Evolutionary conservation across 1,284 basidiomycete species (phyloP).

Genomic region (Ustilago sp.): DNA sequence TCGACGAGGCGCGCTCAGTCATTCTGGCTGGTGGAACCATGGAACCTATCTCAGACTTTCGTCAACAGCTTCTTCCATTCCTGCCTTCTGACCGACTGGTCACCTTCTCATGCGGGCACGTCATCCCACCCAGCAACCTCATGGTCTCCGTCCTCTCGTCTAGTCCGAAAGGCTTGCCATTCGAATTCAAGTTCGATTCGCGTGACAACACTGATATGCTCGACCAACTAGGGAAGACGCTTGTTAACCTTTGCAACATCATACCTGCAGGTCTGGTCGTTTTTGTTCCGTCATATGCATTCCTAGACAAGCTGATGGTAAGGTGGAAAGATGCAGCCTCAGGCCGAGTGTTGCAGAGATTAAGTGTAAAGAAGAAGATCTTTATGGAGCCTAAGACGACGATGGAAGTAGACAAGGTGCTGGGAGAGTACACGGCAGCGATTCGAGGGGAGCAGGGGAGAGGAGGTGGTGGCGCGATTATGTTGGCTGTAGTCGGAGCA

Average conservation of each 20-base stretch:
- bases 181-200: conserved; percentile 86
- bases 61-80: conserved; percentile 82
- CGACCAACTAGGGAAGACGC: conserved; percentile 83
- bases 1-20: conserved; percentile 82
- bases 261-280: conserved; percentile 90
- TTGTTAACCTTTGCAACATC: conserved; percentile 82
- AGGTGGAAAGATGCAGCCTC: conserved; percentile 75
- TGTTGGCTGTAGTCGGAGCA: conserved; percentile 91
- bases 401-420: conserved; percentile 79
- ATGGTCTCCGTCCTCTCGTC: conserved; percentile 81
- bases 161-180: conserved; percentile 80
- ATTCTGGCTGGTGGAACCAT: conserved; percentile 95
- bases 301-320: conserved; percentile 78
- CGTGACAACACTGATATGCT: conserved; percentile 81
- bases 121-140: conserved; percentile 85
- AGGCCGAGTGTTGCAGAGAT: conserved; percentile 75
- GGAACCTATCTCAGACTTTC: conserved; percentile 93
- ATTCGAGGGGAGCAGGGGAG: conserved; percentile 64
- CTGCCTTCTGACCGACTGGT: conserved; percentile 77
- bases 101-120: conserved; percentile 91
- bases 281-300: conserved; percentile 92
- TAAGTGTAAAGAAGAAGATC: conserved; percentile 82
- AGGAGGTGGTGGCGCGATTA: conserved; percentile 61
- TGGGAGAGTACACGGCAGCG: conserved; percentile 81
- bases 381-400: conserved; percentile 89